These are phyloP conservation scores for Cryptosporidium tyzzeri DNA, from an alignment of 169 alveolate species.

Conservation along the genomic window DNA sequence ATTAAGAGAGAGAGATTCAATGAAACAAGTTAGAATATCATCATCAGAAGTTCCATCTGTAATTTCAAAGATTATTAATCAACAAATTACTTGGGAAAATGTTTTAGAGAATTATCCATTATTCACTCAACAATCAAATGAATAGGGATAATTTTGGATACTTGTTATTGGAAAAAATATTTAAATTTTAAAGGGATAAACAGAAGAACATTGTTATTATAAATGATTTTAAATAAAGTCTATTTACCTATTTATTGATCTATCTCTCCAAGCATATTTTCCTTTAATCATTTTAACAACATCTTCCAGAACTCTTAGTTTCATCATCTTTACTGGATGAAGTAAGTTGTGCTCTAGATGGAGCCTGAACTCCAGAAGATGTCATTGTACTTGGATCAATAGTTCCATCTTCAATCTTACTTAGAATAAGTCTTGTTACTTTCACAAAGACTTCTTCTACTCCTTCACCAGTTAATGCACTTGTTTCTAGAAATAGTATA, in stretches of 20 bases:
- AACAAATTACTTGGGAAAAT: conserved; percentile 81
- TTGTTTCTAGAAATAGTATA: conserved; percentile 88
- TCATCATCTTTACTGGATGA: conserved; percentile 47
- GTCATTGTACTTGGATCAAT: conserved; percentile 77
- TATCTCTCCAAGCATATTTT: neutral
- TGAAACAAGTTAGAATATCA: conserved; percentile 93
- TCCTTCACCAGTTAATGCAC: conserved; percentile 93
- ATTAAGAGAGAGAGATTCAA: conserved; percentile 94
- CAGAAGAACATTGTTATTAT: neutral
- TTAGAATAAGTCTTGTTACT: conserved; percentile 85
- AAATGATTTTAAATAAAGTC: neutral
- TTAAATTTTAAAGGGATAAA: too few species aligned
- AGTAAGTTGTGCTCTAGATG: conserved; percentile 48
- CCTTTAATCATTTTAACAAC: conserved; percentile 7
- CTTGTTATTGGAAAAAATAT: too few species aligned
- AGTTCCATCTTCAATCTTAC: conserved; percentile 87
- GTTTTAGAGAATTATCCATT: conserved; percentile 56
- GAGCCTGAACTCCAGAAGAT: conserved; percentile 67
- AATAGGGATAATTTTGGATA: neutral
- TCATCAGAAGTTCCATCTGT: conserved; percentile 78
- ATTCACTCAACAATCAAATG: conserved; percentile 31
- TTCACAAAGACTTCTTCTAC: conserved; percentile 86
- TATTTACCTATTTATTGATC: neutral
- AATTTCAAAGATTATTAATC: conserved; percentile 77
- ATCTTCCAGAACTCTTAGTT: conserved; percentile 31